phyloP scores from a whole-genome alignment of 1,284 basidiomycete genomes.

The Tilletia setariae region DNA sequence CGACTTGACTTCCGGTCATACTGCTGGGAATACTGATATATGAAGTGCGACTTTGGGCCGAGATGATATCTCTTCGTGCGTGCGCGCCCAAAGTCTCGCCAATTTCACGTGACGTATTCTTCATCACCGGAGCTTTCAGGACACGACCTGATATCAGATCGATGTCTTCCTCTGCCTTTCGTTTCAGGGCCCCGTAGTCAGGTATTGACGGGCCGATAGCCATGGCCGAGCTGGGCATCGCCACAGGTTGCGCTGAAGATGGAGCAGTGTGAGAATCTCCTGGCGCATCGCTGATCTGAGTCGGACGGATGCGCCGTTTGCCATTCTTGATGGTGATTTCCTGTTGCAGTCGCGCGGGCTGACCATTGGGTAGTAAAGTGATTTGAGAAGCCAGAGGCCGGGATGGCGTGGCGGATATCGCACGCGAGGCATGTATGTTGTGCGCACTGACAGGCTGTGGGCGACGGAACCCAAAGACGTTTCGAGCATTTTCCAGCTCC shows the following conservation, averaged over 20 bases:
- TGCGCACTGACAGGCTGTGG: conserved; percentile 17
- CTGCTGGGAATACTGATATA: no score
- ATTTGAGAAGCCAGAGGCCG: neutral
- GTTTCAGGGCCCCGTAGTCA: conserved; percentile 28
- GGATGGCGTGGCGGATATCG: conserved; percentile 28
- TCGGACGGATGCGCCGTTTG: conserved; percentile 68
- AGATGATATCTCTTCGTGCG: neutral
- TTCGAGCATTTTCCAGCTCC: conserved; percentile 54
- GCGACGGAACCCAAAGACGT: conserved; percentile 29
- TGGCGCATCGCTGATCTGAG: conserved; percentile 33
- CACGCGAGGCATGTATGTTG: neutral
- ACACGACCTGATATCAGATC: no score
- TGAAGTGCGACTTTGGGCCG: neutral
- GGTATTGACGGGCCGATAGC: neutral
- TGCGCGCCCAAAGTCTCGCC: conserved; percentile 7
- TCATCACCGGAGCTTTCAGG: no score
- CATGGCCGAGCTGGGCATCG: neutral
- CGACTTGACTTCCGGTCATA: conserved; percentile 10
- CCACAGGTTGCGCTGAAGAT: neutral
- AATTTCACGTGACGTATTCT: neutral
- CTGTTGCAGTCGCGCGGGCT: conserved; percentile 42
- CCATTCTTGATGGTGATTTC: conserved; percentile 56
- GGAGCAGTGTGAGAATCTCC: neutral
- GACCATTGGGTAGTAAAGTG: neutral
- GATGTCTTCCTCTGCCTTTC: conserved; percentile 22